Evolutionary conservation across 441 rosid genomes (phyloP), one percentile per base, ranked within the genome.

Genomic region (Corymbia citriodora): DNA sequence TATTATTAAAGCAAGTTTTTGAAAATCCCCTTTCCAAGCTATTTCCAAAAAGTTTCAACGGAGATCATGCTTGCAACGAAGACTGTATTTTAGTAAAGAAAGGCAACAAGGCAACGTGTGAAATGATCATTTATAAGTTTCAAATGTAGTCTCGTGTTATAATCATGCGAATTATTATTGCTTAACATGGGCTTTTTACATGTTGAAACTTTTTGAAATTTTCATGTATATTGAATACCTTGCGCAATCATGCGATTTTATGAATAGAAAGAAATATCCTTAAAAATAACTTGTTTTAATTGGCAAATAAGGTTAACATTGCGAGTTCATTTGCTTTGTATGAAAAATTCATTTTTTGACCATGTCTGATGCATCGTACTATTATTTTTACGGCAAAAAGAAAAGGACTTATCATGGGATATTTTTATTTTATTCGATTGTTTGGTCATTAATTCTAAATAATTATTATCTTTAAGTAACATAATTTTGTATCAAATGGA

Each of bases 241-340:
- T 36, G 15, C 29, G 1, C 25, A 72, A 36, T 36, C 50, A 2
- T 21, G 16, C 10, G 40, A 72, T 36, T 36, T 49, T 36, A 33
- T 19, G 3, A 10, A 10, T 0, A 11, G 0, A 72, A 36, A 4
- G 9, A 72, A 36, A 36, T 12, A 21, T 10, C 50, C 27, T 36
- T 36, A 27, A 7, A 33, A 17, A 70, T 17, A 33, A 13, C 10
- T 19, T 8, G 7, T n/a, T 14, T 36, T 33, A 36, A 19, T 33
- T 36, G 27, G 27, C 19, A 36, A 18, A 72, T 72, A 36, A 72
- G 19, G 10, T 11, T 2, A 40, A 40, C 36, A 21, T 4, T 2
- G 0, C 5, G 2, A 40, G 16, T 19, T 36, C 9, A 36, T 21
- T 72, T 40, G 27, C 48, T 27, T 36, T 11, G 1, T 3, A 33